These are phyloP conservation scores for Lecanicillium sp. DNA, from an alignment of 2,329 filamentous ascomycete genomes.

Conservation along the genomic window DNA sequence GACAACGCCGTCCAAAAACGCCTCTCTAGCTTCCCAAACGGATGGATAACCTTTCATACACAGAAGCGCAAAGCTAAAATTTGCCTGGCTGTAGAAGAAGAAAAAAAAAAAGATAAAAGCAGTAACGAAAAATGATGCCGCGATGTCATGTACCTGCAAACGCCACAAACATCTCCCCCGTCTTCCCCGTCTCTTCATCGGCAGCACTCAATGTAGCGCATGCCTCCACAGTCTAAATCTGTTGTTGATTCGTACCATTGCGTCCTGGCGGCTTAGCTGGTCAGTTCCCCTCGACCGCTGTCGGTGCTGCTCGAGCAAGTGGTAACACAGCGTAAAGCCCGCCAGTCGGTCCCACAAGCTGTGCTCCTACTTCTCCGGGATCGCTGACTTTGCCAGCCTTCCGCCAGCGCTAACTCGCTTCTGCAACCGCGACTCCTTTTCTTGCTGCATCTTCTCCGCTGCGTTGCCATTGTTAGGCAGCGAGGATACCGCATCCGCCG, in stretches of 20 bases:
- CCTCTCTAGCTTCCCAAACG: too few relatives aligned
- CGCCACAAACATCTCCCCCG: too few relatives aligned
- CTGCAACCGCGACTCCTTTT: conserved; percentile 62
- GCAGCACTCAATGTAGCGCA: background rate
- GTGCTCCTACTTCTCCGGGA: conserved; percentile 50
- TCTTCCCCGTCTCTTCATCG: too few relatives aligned
- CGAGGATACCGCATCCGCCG: conserved; percentile 50
- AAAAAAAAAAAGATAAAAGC: background rate
- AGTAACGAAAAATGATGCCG: background rate
- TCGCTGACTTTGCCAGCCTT: conserved; percentile 57
- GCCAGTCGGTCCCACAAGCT: conserved; percentile 30
- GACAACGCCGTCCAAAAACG: too few relatives aligned
- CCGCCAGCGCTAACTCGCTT: conserved; percentile 75
- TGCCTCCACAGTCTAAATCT: conserved; percentile 2
- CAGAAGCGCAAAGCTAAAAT: conserved; percentile 1
- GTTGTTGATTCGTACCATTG: conserved; percentile 5
- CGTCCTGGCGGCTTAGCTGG: conserved; percentile 4
- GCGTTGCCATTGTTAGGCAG: conserved; percentile 40
- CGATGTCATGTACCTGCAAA: background rate
- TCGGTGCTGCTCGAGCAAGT: conserved; percentile 21
- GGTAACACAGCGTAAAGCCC: conserved; percentile 28
- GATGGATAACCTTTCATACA: too few relatives aligned
- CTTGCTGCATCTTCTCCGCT: conserved; percentile 45
- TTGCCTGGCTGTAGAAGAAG: background rate
- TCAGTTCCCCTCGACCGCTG: conserved; percentile 13